Evolutionary conservation across 108 stramenopile species (phyloP), one percentile per base, ranked within the genome.

Genomic region (Skeletonema menzelii): DNA sequence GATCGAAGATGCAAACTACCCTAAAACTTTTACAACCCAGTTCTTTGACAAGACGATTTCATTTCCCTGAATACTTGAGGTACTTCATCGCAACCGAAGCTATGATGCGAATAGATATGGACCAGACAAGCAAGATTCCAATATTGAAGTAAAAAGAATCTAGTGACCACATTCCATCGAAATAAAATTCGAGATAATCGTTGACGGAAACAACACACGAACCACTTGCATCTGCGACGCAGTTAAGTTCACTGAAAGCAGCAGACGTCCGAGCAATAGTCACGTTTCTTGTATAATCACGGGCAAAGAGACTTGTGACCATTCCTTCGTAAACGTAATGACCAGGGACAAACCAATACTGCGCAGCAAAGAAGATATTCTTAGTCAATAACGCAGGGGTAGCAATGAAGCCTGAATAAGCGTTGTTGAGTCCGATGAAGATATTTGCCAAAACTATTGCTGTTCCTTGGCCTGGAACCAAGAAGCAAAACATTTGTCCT

Each of bases 251-350:
- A 37, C 70, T 34, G 37, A 57, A 86, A 58, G 84, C 87, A 38
- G 79, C 82, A 38, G 86, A 87, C 4, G 70, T 70, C n/a, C 40
- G 56, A 15, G 78, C 75, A 5, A 75, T 58, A 13, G 83, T 71
- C 30, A 85, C 78, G 15, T 63, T 62, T 26, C 85, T 70, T 11
- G 60, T 13, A 37, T 86, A 84, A 20, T 35, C 59, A 26, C 32
- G 26, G 15, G 15, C 40, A 64, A 84, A 92, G 34, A 88, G 69
- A 6, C 85, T 76, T 8, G 75, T 78, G 37, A 85, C 65, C 31
- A 92, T 65, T 14, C 88, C 91, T 63, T 92, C 86, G 65, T 86
- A 88, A 3, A 92, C 88, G 67, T 85, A 92, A 53, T 90, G 91
- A 14, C 91, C 88, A 55, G 88, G 91, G 15, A 74, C 84, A 3